Conservation (phyloP, 2,329 filamentous ascomycete species). For the Aspergillus candidus region DNA sequence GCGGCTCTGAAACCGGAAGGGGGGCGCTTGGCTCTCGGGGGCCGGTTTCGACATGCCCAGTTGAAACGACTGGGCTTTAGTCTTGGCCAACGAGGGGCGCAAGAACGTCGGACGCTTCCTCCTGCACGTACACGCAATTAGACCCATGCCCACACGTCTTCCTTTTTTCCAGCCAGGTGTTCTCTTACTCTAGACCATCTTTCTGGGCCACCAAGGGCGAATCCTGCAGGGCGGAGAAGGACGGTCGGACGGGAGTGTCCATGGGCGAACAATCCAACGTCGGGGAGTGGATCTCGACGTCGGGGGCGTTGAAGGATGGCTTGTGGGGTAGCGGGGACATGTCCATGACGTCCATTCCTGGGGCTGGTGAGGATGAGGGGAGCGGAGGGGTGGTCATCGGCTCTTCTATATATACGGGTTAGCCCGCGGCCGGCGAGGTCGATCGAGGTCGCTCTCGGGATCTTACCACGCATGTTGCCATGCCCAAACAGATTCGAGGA, state of each 20-base stretch:
- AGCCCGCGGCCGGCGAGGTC: slow-evolving; percentile 1
- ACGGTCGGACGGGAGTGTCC: slow-evolving; percentile 35
- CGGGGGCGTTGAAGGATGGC: slow-evolving; percentile 55
- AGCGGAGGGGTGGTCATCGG: slow-evolving; percentile 78
- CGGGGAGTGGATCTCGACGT: slow-evolving; percentile 66
- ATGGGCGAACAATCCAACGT: slow-evolving; percentile 53
- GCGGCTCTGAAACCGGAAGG: slow-evolving; percentile 67
- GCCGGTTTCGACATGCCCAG: slow-evolving; percentile 55
- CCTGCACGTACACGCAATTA: slow-evolving; percentile 38
- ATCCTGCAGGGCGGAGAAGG: slow-evolving; percentile 32
- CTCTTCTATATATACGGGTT: slow-evolving; percentile 47
- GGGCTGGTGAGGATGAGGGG: slow-evolving; percentile 73
- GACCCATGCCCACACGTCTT: slow-evolving; percentile 4
- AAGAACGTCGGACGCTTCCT: slow-evolving; percentile 62
- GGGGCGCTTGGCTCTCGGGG: slow-evolving; percentile 60
- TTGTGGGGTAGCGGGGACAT: slow-evolving; percentile 92
- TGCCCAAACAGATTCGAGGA: slow-evolving; percentile 62
- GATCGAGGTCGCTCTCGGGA: neutral
- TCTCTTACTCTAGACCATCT: slow-evolving; percentile 32
- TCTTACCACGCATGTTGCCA: slow-evolving; percentile 53
- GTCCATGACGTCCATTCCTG: slow-evolving; percentile 74
- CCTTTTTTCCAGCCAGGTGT: neutral
- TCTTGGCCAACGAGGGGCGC: slow-evolving; percentile 67
- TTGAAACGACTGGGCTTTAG: slow-evolving; percentile 68
- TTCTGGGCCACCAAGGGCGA: slow-evolving; percentile 32